Evolutionary conservation across 306 rosid genomes (phyloP).

Genomic region (Vicia sativa): DNA sequence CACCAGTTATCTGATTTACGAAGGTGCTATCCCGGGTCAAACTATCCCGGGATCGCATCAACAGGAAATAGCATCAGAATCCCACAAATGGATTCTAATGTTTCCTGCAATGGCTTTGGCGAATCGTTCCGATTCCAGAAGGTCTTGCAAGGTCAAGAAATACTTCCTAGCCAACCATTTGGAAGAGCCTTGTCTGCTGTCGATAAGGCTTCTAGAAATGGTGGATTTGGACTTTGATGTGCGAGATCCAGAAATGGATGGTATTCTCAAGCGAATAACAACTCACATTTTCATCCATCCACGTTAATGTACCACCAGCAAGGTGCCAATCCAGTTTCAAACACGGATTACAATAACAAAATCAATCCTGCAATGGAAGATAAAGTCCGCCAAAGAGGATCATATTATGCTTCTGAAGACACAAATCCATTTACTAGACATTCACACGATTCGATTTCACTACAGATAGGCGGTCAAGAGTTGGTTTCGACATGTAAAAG

Average conservation of each 20-base stretch:
- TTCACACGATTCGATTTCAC: conserved; percentile 42
- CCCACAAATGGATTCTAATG: conserved; percentile 52
- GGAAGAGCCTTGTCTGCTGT: conserved; percentile 56
- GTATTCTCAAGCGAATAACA: conserved; percentile 51
- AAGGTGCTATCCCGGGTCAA: conserved; percentile 68
- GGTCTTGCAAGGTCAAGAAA: conserved; percentile 99
- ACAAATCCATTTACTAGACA: conserved; percentile 31
- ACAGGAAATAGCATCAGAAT: conserved; percentile 62
- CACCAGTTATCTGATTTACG: conserved; percentile 57
- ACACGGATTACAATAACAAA: conserved; percentile 41
- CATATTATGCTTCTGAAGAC: conserved; percentile 39
- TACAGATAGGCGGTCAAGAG: conserved; percentile 53
- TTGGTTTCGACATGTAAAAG: conserved; percentile 63
- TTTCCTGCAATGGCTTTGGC: conserved; percentile 66
- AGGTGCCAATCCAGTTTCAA: conserved; percentile 52
- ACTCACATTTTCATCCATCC: conserved; percentile 47
- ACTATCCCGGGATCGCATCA: conserved; percentile 52
- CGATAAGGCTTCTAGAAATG: conserved; percentile 55
- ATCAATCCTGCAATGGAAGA: conserved; percentile 42
- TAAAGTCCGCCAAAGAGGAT: conserved; percentile 31
- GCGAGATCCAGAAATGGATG: conserved; percentile 60
- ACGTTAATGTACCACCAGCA: conserved; percentile 89
- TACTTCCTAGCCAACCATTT: conserved; percentile 69
- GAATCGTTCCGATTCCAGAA: conserved; percentile 79
- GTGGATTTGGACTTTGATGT: conserved; percentile 57